phyloP scores from a whole-genome alignment of 2,329 filamentous ascomycete genomes.

The Neoscytalidium dimidiatum region DNA sequence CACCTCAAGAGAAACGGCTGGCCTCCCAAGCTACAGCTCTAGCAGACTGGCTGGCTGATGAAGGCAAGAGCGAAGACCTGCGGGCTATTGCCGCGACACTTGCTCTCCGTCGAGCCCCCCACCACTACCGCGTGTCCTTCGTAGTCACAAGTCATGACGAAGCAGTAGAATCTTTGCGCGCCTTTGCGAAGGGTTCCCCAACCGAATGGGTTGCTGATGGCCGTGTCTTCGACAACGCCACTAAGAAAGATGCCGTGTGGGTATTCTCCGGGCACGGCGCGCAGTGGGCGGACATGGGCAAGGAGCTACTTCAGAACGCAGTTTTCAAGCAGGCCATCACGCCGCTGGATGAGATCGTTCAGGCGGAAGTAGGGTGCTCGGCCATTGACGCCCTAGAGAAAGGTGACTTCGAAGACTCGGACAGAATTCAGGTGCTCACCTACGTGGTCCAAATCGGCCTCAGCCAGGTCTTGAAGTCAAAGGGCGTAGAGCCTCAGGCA shows the following conservation, averaged over 20 bases:
- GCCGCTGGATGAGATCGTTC: constrained; percentile 28
- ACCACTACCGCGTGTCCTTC: constrained; percentile 33
- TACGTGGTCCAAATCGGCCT: constrained; percentile 42
- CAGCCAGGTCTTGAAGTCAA: constrained; percentile 30
- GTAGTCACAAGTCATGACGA: constrained; percentile 27
- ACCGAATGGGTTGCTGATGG: constrained; percentile 13
- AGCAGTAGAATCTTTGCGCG: constrained; percentile 25
- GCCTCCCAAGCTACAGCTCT: constrained; percentile 25
- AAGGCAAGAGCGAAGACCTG: constrained; percentile 23
- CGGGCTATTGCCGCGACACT: constrained; percentile 30
- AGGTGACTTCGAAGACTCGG: constrained; percentile 30
- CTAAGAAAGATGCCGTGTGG: constrained; percentile 33
- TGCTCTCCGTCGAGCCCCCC: constrained; percentile 34
- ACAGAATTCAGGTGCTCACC: constrained; percentile 36
- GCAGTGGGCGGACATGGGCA: constrained; percentile 45
- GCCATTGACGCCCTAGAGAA: constrained; percentile 22
- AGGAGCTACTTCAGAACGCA: constrained; percentile 33
- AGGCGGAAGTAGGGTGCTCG: constrained; percentile 27
- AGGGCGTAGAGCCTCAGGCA: constrained; percentile 36
- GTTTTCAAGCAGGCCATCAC: constrained; percentile 31
- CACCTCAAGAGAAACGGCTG: constrained; percentile 36
- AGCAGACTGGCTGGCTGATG: constrained; percentile 27
- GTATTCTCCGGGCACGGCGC: constrained; percentile 49
- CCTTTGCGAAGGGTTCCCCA: constrained; percentile 22
- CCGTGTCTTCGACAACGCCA: constrained; percentile 21